Base-by-base conservation (phyloP, 805 yeast genomes). In the Kuraishia ogatae region DNA sequence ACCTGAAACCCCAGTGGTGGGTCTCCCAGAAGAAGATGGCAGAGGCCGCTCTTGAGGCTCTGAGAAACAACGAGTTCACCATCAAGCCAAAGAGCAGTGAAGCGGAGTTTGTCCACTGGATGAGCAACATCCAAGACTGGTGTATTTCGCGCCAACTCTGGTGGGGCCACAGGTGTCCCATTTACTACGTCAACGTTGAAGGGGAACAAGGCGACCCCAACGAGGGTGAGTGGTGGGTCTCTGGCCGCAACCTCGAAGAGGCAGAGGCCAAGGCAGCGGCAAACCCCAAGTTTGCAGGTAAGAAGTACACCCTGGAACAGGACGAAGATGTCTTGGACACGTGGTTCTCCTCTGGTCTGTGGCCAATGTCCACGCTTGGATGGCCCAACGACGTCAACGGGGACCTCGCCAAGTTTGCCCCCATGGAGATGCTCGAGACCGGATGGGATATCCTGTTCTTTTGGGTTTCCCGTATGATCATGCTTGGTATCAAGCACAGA, bases 1-100 rank as follows among this genome's bases (percentile, higher is more conserved):
- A 89, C 66, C 79, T 94, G 75, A 94, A 94, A 76, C 99, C 99
- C 58, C 99, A 94, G 77, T 94, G 99, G 99, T 94, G 97, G 97
- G 97, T 94, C 61, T 76, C 89, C 58, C 97, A 92, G 75, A 79
- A 79, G 64, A 88, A 84, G 56, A 88, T 90, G 88, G 99, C 98
- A 53, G 76, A 79, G 60, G 90, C 80, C 57, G 97, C 97, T 56
- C 84, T 92, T 62, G 78, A 82, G 54, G 97, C 90, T 54, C 97
- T 93, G 57, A 83, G 81, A 71, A 77, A 78, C 43, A 97, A 97
- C 61, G 82, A 83, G 54, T 81, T 93, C 64, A 81, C 82, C 55
- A 89, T 94, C 65, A 75, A 84, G 54, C 99, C 99, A 62, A 86
- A 87, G 72, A 76, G 92, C 21, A 91, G 97, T 15, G 96, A 91